Conservation (phyloP, 2,329 filamentous ascomycete genomes). For the Ophiocordyceps camponoti-saundersi region DNA sequence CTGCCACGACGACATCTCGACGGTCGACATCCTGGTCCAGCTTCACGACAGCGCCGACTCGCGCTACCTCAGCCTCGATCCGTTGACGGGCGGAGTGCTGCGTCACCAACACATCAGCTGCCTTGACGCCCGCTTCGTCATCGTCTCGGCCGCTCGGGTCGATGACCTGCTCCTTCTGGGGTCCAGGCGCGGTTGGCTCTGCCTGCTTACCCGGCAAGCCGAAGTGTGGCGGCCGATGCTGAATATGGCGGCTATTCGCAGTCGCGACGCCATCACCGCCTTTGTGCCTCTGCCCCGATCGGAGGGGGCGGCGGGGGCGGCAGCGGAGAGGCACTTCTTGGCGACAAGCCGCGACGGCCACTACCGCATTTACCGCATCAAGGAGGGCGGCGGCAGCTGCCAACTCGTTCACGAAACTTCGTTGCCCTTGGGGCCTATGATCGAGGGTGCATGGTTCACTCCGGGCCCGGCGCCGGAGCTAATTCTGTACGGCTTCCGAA, state of each 20-base stretch:
- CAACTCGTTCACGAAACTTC: slow-evolving; percentile 47
- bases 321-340: slow-evolving; percentile 32
- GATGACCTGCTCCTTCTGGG: slow-evolving; percentile 31
- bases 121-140: slow-evolving; percentile 30
- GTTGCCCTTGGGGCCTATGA: slow-evolving; percentile 56
- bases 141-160: slow-evolving; percentile 27
- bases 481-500: slow-evolving; percentile 64
- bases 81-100: slow-evolving; percentile 10
- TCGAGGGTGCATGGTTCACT: slow-evolving; percentile 54
- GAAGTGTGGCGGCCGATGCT: slow-evolving; percentile 11
- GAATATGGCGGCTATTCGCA: slow-evolving; percentile 20
- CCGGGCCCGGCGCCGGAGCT: slow-evolving; percentile 29
- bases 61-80: slow-evolving; percentile 22
- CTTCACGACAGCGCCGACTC: slow-evolving; percentile 27
- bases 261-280: slow-evolving; percentile 49
- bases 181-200: slow-evolving; percentile 33
- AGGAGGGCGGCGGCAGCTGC: slow-evolving; percentile 11
- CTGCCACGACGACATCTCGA: background rate
- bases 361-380: slow-evolving; percentile 45
- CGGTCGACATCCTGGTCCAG: slow-evolving; percentile 23
- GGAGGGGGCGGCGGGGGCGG: slow-evolving; percentile 2
- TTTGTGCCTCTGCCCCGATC: slow-evolving; percentile 31
- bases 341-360: slow-evolving; percentile 63
- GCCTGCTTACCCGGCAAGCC: slow-evolving; percentile 12
- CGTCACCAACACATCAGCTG: slow-evolving; percentile 14